Evolutionary conservation across 1,284 basidiomycete genomes (phyloP).

Genomic region (Flammula alnicola): DNA sequence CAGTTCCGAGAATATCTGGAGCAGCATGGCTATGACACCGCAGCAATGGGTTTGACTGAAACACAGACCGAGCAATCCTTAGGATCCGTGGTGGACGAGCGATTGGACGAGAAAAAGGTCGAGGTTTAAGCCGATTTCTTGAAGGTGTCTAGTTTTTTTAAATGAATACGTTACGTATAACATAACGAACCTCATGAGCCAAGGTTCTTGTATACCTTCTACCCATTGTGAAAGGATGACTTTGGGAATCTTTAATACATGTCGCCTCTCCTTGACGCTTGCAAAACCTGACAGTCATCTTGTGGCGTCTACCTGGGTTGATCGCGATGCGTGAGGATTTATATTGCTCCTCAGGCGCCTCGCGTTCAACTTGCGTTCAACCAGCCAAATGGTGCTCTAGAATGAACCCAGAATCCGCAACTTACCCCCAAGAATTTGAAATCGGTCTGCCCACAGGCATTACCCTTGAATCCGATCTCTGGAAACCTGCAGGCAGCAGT

Average conservation of each 20-base stretch:
- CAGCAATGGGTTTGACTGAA: slow-evolving; percentile 60
- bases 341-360: no score
- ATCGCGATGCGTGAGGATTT: slow-evolving; percentile 30
- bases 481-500: slow-evolving; percentile 20
- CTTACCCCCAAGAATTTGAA: slow-evolving; percentile 19
- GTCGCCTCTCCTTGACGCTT: no score
- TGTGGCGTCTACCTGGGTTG: slow-evolving; percentile 18
- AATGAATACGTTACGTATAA: no score
- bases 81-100: slow-evolving; percentile 16
- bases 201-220: no score
- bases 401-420: no score
- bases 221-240: no score
- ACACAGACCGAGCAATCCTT: slow-evolving; percentile 16
- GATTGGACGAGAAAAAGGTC: slow-evolving; percentile 21
- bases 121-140: slow-evolving; percentile 1
- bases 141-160: no score
- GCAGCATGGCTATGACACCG: slow-evolving; percentile 76
- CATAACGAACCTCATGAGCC: no score
- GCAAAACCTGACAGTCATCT: no score
- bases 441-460: slow-evolving; percentile 36
- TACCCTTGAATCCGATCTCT: slow-evolving; percentile 33
- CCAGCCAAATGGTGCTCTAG: no score
- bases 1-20: slow-evolving; percentile 84
- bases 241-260: no score
- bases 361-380: no score